Base-by-base conservation (phyloP, 2,329 filamentous ascomycete species). In the Fusarium scirpi region DNA sequence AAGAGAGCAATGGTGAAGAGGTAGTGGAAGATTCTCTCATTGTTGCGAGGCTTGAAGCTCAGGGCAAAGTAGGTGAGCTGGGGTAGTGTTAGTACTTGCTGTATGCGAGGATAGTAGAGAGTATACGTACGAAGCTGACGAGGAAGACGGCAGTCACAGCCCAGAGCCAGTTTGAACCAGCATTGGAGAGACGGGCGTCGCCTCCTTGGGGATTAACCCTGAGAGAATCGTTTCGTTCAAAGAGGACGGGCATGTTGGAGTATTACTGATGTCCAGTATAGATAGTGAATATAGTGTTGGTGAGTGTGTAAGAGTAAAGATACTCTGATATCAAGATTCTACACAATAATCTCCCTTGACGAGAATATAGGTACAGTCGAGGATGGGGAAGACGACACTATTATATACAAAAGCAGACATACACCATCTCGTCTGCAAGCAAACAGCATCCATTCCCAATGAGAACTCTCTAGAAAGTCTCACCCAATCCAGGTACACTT, bases 1-100 rank as follows among this genome's bases (percentile, higher is more conserved):
- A 88, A 79, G 43, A 85, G 80, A 38, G 82, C 81, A 55, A 86
- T 79, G 69, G 78, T 81, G 76, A 87, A 86, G 67, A 87, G 78
- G 76, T 88, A 87, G 79, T 89, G 85, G 80, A 88, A 88, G 71
- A 88, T 82, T 71, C 81, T 82, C 74, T 88, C 85, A 54, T 83
- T 83, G 40, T 81, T 77, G 45, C 78, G 80, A 40, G 85, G 81
- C 13, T 79, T 75, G 73, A 84, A 81, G 64, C 80, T 81, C 8
- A 84, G 76, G 24, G 72, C 79, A 45, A 79, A 79, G 72, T 82
- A 79, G 62, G 58, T 73, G n/a, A 87, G 71, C 82, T 85, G 43
- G 20, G 7, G 9, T 7, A n/a, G 20, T 55, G 68, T 74, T 59
- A 74, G 69, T 62, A 16, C 52, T n/a, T 8, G 22, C 22, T 11